Evolutionary conservation across 805 yeast species (phyloP), one percentile per base, ranked within the genome.

Genomic region (Ogataea nitratoaversa): DNA sequence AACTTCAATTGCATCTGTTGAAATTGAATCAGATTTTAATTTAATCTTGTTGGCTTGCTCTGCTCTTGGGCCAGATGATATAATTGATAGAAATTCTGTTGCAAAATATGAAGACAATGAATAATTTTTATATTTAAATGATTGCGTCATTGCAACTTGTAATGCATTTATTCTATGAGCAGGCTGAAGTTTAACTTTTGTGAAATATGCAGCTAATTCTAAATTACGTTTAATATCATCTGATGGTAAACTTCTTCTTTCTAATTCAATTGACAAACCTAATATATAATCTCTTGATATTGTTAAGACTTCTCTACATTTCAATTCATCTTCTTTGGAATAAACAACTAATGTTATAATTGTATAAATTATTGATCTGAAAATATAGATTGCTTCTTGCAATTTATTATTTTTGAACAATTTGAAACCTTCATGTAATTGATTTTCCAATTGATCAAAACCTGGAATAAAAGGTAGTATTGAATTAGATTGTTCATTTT

Each of bases 141-240:
- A 79, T 68, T 87, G 95, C 33, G 84, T 80, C 93, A 91, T 85
- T 30, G 99, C 99, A 41, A 89, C 96, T 62, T 88, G 95, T 54
- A 89, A 72, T 11, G 98, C 96, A 57, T 88, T 83, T 39, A 83
- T 78, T 44, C 84, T 78, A 64, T 93, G 99, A 7, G 84, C 82
- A 27, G 85, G 81, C 48, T 84, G 87, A 52, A 93, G 74, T 49
- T 84, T 77, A 20, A 90, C 82, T 58, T 78, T 81, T 12, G 99
- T 88, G 71, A 93, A 95, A 66, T 91, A 91, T 1, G 98, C 95
- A 5, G 99, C 98, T 50, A 93, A 70, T 64, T 93, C 98, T 57
- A 93, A 72, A 63, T 88, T 90, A 48, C 98, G 84, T 63, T 88
- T 84, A 40, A 84, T 70, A 45, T 82, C 81, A 23, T 74, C 74